phyloP scores from a whole-genome alignment of 2,329 filamentous ascomycete genomes.

The Ophiosphaerella narmari region DNA sequence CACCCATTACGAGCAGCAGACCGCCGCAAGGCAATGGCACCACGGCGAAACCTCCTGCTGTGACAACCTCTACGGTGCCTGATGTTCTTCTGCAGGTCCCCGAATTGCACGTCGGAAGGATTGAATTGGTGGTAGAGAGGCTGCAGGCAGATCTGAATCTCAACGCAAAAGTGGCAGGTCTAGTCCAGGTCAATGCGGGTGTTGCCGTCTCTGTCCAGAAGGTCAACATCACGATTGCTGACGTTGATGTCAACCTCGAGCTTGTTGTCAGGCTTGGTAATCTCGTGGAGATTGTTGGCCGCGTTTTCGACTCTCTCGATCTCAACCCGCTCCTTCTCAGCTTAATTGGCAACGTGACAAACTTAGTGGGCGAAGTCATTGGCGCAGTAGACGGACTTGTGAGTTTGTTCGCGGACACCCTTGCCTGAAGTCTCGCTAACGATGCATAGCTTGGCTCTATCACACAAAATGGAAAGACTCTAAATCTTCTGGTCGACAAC shows the following conservation, averaged over 20 bases:
- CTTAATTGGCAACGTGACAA: constrained; percentile 59
- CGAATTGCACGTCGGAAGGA: constrained; percentile 61
- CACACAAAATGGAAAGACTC: constrained; percentile 59
- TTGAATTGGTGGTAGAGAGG: constrained; percentile 65
- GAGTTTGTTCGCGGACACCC: constrained; percentile 1
- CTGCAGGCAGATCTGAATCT: constrained; percentile 64
- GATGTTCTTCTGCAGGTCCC: constrained; percentile 65
- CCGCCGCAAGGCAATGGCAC: constrained; percentile 25
- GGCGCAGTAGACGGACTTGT: constrained; percentile 62
- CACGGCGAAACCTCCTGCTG: constrained; percentile 26
- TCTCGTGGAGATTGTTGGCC: constrained; percentile 65
- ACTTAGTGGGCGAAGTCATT: constrained; percentile 58
- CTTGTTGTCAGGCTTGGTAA: constrained; percentile 64
- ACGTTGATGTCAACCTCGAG: constrained; percentile 64
- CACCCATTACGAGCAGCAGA: constrained; percentile 34
- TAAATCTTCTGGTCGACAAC: constrained; percentile 64
- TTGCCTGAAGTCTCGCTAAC: not conserved
- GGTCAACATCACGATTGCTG: constrained; percentile 65
- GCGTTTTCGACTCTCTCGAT: constrained; percentile 63
- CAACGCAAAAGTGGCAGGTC: constrained; percentile 62
- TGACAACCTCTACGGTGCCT: constrained; percentile 47
- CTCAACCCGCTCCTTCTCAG: constrained; percentile 65
- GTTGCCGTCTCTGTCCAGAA: constrained; percentile 53
- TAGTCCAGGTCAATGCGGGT: constrained; percentile 59
- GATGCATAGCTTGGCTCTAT: constrained; percentile 56